A percentile compares a stretch with the other conserved stretches of the same genome.
These are phyloP conservation scores for Sesbania bispinosa DNA, from an alignment of 306 rosid species.

Conservation along the genomic window DNA sequence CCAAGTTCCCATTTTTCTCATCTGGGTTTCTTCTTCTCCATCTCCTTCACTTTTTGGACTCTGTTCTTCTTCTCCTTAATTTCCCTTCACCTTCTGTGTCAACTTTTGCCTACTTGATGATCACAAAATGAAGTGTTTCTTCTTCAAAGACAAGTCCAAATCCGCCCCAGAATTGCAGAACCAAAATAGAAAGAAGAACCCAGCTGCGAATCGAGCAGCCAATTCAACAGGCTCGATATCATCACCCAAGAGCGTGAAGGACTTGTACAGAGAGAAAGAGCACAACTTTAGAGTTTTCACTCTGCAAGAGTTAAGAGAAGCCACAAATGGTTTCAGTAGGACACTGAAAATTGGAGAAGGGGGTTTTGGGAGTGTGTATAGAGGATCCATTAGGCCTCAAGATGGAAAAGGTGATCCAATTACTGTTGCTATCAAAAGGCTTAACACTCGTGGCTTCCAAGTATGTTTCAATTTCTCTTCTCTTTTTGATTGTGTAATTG, in stretches of 20 bases:
- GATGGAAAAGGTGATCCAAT: constrained; percentile 47
- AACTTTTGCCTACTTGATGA: background rate
- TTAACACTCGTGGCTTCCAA: constrained; percentile 83
- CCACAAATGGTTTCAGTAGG: constrained; percentile 64
- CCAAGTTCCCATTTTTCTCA: background rate
- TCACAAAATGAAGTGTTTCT: constrained; percentile 70
- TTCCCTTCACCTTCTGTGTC: background rate
- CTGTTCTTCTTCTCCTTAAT: background rate
- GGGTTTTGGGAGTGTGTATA: constrained; percentile 89
- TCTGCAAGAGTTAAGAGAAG: constrained; percentile 61
- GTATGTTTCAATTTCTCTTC: constrained; percentile 29
- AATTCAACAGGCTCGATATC: constrained; percentile 64
- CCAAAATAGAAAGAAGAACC: constrained; percentile 24
- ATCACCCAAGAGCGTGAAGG: constrained; percentile 67
- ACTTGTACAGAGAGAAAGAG: constrained; percentile 79
- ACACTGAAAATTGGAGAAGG: constrained; percentile 86
- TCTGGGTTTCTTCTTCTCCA: background rate
- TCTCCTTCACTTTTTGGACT: background rate
- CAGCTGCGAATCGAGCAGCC: constrained; percentile 27
- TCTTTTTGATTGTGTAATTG: background rate
- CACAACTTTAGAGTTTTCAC: constrained; percentile 59
- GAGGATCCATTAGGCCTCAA: constrained; percentile 53
- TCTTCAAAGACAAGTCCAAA: constrained; percentile 47
- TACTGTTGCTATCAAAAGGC: constrained; percentile 75
- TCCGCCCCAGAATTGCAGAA: constrained; percentile 67